Base-by-base conservation (phyloP, 2,329 filamentous ascomycete genomes). In the Trichophyton simii region DNA sequence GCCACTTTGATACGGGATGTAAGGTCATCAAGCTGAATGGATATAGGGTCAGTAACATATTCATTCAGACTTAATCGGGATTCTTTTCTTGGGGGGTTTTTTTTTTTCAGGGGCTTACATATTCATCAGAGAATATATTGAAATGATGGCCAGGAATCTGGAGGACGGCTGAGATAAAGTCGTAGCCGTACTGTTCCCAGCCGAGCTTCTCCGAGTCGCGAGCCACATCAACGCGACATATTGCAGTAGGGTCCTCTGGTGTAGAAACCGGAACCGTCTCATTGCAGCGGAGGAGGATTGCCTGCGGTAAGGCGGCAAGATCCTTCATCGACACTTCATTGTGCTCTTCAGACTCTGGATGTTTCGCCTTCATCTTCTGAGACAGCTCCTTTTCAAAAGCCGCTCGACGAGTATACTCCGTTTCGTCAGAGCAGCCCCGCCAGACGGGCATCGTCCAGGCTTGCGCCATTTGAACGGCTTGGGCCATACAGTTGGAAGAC, bases 111-210 rank as follows among this genome's bases (percentile, higher is more conserved):
- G 36, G 58, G 28, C 63, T 63, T 61, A 66, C 66, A 60, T 66
- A 55, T 9, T 62, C 55, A 25, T 64, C 60, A n/a, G 44, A 34
- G 44, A 67, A 66, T 46, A 67, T 59, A 41, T 66, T 64, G 57
- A 65, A 67, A 58, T 67, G 66, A 60, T 67, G 64, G 8, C 65
- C 66, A 1, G 65, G 64, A 18, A 67, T 62, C 38, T 59, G 58
- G n/a, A 66, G 57, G 13, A 66, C 64, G 0, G 60, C 59, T 2
- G 57, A 57, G 36, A 66, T 61, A 25, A 67, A 58, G 38, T 67
- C 60, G 28, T 63, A 50, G 9, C 57, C 59, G 55, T 66, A 64
- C 34, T 65, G 58, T 20, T 67, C 65, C 66, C 66, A 67, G n/a
- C 66, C 66, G 18, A 67, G 50, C 8, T 60, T 61, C 20, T 48